Evolutionary conservation across 306 rosid genomes (phyloP), one percentile per base, ranked within the genome.

Genomic region (Glycyrrhiza uralensis): DNA sequence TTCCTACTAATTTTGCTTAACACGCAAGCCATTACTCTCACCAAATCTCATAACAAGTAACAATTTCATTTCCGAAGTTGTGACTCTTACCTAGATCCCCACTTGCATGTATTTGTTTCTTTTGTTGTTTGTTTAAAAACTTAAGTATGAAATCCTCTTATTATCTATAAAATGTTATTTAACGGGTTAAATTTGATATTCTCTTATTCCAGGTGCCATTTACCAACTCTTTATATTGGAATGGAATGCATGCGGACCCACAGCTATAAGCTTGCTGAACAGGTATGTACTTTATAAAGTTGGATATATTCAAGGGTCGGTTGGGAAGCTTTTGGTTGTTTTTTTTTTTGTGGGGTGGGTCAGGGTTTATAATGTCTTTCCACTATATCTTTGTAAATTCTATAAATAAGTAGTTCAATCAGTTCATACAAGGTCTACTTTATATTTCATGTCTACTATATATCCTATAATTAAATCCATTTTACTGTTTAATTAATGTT

Each of bases 241-340:
- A 94, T 94, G 99, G 99, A 91, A 81, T 94, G 96, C 85, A 88
- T 94, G 99, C 89, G 99, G 58, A 94, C 99, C 30, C 96, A 90
- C 87, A 94, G 96, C 75, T 91, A 82, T 75, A 94, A 94, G 90
- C 96, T 94, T 78, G 99, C 97, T 6, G 97, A 91, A 79, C 96
- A 94, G 99, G 99, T 94, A 69, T 67, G 29, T 56, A 23, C 19
- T 50, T 38, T 26, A n/a, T n/a, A 57, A 47, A 51, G 68, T 68
- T 71, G 58, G 36, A 20, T 22, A 1, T 6, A 50, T 73, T 33
- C 54, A 19, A 32, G 41, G 38, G 55, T 51, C 7, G 11, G 12
- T 4, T 1, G 44, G 58, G 44, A 22, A 33, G 79, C 20, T 51
- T 26, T 6, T 42, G 4, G 0, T 22, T 49, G 0, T 19, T 3